These are phyloP conservation scores for Fusarium annulatum DNA, from an alignment of 2,329 filamentous ascomycete genomes.

Conservation along the genomic window DNA sequence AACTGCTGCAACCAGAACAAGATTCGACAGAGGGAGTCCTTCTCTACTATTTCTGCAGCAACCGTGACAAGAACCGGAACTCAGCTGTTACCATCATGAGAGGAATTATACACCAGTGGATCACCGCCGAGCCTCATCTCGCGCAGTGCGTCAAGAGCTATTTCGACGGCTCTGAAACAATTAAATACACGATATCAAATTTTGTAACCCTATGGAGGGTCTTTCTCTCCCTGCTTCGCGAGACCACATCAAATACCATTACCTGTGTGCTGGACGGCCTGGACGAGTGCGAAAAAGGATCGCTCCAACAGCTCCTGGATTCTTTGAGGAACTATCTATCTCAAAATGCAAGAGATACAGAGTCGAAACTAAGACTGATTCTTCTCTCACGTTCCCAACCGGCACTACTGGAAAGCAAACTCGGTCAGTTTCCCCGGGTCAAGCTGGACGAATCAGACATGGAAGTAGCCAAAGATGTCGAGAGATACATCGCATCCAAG, in stretches of 20 bases:
- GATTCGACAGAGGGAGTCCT: background rate
- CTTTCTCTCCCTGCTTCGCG: background rate
- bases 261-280: background rate
- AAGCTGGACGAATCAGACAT: background rate
- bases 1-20: background rate
- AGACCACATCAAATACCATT: background rate
- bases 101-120: background rate
- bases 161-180: background rate
- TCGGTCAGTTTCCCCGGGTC: background rate
- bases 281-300: background rate
- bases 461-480: background rate
- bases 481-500: slow-evolving; percentile 6
- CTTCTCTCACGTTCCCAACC: background rate
- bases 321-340: background rate
- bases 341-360: background rate
- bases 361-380: background rate
- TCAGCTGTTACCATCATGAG: background rate
- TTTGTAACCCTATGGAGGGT: background rate
- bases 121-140: background rate
- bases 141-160: background rate
- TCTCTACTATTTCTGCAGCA: slow-evolving; percentile 3
- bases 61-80: background rate
- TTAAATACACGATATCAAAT: background rate
- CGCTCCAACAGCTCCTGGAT: background rate
- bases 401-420: background rate